Evolutionary conservation across 2,329 filamentous ascomycete species (phyloP), one percentile per base, ranked within the genome.

Genomic region (Trichophyton benhamiae): DNA sequence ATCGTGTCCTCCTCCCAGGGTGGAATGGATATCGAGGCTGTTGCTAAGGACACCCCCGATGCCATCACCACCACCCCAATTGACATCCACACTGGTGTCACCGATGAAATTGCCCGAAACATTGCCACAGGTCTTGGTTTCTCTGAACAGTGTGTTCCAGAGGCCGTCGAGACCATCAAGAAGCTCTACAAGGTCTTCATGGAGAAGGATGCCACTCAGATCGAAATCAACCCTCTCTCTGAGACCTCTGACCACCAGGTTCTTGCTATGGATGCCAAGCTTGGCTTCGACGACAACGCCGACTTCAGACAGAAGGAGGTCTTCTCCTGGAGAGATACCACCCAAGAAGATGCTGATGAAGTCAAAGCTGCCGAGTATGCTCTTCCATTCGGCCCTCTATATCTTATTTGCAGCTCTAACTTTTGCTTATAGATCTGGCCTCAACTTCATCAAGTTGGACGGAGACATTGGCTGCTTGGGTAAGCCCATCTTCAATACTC

Each of bases 391-490:
- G 20, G 33, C 13, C n/a, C 3, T 42, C 20, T 0, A 20, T 17
- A 38, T 15, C 38, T 41, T 58, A 22, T 52, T 61, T 41, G 55
- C 44, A 38, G 17, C 20, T 38, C 48, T 53, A 15, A 58, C 36
- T 17, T 36, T 13, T 42, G 59, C 5, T 30, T 42, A 25, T 63
- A 79, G 77, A 63, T 71, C 79, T 68, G 90, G 90, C 71, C 85
- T 99, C 68, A 99, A 99, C 86, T 99, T 99, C 82, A 99, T 99
- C 84, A 99, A 99, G 85, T 87, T 99, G 65, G 94, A 97, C 74
- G 94, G 94, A 75, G 94, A 99, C 75, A 99, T 99, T 75, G 94
- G 94, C 78, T 99, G 94, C 82, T 83, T 97, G 64, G 76, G 75
- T 77, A 71, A 64, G 70, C 17, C n/a, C 44, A 13, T 20, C 44